Conservation (phyloP, 2,329 filamentous ascomycete genomes). For the Aspergillus brunneoviolaceus region DNA sequence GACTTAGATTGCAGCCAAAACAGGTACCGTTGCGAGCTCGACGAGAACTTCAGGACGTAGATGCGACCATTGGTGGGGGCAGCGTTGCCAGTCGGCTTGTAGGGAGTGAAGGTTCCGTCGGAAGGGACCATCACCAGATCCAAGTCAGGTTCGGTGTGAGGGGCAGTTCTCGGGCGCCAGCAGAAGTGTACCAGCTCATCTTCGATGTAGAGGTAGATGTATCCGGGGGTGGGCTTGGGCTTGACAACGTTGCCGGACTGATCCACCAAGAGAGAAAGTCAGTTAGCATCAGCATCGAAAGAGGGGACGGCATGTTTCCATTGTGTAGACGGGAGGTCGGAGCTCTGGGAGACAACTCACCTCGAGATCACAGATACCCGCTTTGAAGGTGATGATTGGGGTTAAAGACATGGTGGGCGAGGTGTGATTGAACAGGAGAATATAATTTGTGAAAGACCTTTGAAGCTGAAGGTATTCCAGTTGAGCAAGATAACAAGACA, state of each 20-base stretch:
- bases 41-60: constrained; percentile 89
- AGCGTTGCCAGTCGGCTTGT: constrained; percentile 66
- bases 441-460: constrained; percentile 5
- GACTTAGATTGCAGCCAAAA: constrained; percentile 96
- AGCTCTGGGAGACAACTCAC: constrained; percentile 53
- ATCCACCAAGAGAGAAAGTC: constrained; percentile 33
- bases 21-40: constrained; percentile 84
- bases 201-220: constrained; percentile 88
- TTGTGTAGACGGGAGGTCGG: neutral
- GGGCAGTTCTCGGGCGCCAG: constrained; percentile 79
- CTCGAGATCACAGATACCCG: constrained; percentile 81
- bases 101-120: constrained; percentile 84
- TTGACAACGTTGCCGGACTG: constrained; percentile 65
- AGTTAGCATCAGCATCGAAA: neutral
- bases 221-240: constrained; percentile 71
- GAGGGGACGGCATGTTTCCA: neutral
- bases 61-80: constrained; percentile 77
- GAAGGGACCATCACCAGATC: constrained; percentile 92
- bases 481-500: neutral
- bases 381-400: constrained; percentile 94
- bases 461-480: constrained; percentile 1
- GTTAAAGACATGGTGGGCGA: constrained; percentile 68
- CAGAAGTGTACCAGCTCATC: constrained; percentile 97
- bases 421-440: constrained; percentile 3
- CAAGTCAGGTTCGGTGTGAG: constrained; percentile 71